Base-by-base conservation (phyloP, 1,284 basidiomycete genomes). In the Rhodotorula mucilaginosa region DNA sequence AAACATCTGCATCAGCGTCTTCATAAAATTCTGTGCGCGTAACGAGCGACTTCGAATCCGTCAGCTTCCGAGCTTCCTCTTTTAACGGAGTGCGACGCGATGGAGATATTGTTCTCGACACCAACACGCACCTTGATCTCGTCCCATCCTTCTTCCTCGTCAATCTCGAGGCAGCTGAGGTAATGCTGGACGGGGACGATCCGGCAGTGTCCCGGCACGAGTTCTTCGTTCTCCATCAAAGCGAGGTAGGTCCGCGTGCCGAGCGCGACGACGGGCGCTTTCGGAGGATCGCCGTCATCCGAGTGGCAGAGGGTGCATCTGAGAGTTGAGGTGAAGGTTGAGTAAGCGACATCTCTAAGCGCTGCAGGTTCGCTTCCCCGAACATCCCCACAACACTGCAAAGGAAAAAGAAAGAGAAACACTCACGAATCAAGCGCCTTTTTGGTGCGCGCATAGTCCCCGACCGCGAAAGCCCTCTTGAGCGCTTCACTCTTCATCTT, bases 161-260 rank as follows among this genome's bases (percentile, higher is more conserved):
- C 97, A 31, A 89, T 91, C 81, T 99, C 97, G 3, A 99, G 84
- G 83, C 89, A 90, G 67, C 88, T 90, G 56, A 99, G 81, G 80
- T 93, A 89, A 81, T 99, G 97, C 76, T 96, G 91, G 58, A 97
- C 91, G 0, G 97, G 97, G 2, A 97, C 93, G 76, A 99, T 98
- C 48, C 93, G 84, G 79, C 93, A 94, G 79, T 99, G 97, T 0
- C 93, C 93, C 1, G 88, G 84, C 0, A 93, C 87, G 12, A 99
- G 85, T 78, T 95, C 92, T 79, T 99, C 94, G 47, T 85, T 87
- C 39, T 88, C 82, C 1, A 95, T 94, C 78, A 94, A 90, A 6
- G 92, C 90, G 15, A 99, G 86, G 80, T 97, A 99, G 3, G 86
- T 88, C 57, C 92, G 85, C 1, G 92, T 94, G 34, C 95, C 97